Conservation (phyloP, 768 basidiomycete genomes). For the Termitomyces sp. region DNA sequence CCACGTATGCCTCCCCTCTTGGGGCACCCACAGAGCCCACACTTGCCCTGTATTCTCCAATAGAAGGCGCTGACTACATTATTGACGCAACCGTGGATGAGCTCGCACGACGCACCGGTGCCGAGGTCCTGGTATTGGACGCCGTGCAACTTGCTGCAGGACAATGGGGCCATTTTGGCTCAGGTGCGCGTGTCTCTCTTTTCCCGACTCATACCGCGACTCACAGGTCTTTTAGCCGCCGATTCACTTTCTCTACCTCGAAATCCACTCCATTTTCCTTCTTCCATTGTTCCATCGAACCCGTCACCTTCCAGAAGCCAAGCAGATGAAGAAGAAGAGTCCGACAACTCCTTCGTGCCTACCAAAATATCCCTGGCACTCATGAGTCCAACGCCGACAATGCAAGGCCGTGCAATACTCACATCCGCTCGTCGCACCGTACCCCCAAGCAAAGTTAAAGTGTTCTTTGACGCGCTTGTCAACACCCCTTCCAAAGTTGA, state of each 20-base stretch:
- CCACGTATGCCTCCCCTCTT: slow-evolving; percentile 52
- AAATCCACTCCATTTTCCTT: slow-evolving; percentile 73
- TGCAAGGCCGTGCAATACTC: slow-evolving; percentile 37
- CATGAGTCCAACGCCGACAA: slow-evolving; percentile 29
- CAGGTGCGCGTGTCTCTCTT: slow-evolving; percentile 42
- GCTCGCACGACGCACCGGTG: slow-evolving; percentile 65
- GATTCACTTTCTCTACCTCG: slow-evolving; percentile 61
- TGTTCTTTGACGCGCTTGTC: slow-evolving; percentile 76
- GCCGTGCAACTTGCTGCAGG: slow-evolving; percentile 82
- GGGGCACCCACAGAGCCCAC: slow-evolving; percentile 71
- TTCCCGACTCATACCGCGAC: not conserved
- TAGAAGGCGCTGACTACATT: slow-evolving; percentile 80
- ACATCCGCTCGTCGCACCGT: slow-evolving; percentile 38
- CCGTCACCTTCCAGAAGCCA: slow-evolving; percentile 21
- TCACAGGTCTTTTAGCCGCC: slow-evolving; percentile 49
- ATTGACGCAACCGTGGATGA: slow-evolving; percentile 78
- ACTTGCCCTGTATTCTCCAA: slow-evolving; percentile 83
- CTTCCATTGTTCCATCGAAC: slow-evolving; percentile 21
- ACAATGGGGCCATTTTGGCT: slow-evolving; percentile 83
- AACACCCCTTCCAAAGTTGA: slow-evolving; percentile 46
- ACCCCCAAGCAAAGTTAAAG: slow-evolving; percentile 55
- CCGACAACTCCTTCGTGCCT: slow-evolving; percentile 31
- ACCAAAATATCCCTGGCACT: slow-evolving; percentile 41
- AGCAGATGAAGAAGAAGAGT: slow-evolving; percentile 45
- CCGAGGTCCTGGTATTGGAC: slow-evolving; percentile 86